Evolutionary conservation across 2,329 filamentous ascomycete genomes (phyloP), one percentile per base, ranked within the genome.

Genomic region (Scolecobasidium constrictum): DNA sequence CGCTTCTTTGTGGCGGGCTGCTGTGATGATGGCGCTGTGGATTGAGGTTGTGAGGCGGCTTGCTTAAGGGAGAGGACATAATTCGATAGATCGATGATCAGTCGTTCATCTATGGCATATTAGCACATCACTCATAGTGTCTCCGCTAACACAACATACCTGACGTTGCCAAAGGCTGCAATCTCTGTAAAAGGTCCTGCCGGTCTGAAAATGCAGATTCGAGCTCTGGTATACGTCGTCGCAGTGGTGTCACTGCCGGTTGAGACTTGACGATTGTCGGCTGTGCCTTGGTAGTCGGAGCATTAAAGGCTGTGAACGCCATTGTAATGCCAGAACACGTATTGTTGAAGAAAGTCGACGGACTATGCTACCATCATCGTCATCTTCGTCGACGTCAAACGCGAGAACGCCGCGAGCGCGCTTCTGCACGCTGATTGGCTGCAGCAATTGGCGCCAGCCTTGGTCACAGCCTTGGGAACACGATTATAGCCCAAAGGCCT

Each of bases 1-100:
- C 61, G 59, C 48, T 63, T 64, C 52, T 64, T 64, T 2, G 56
- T 21, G 19, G n/a, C 9, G 26, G 9, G 26, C 26, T 36, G 17
- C 13, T 28, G 20, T 18, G n/a, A 4, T 5, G 20, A 17, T 9
- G 15, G 16, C 6, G 48, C 13, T 54, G 51, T 6, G 57, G 58
- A 42, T 59, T 55, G 28, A 40, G 38, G 26, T 47, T 39, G 11
- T 41, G 19, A 7, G 20, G 33, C 3, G 15, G 20, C 3, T 17
- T 36, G 17, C 18, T 40, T 17, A 34, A 47, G 26, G 26, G 21
- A 11, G 20, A 31, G 13, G 12, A 47, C 33, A 19, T 38, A 46
- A 23, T 20, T 13, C 2, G 43, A 35, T 9, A 45, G 15, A 12
- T 39, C 28, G 15, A 16, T 18, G 13, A 26, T 20, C 13, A 43